Evolutionary conservation across 306 rosid genomes (phyloP), one percentile per base, ranked within the genome.

Genomic region (Casuarina equisetifolia): DNA sequence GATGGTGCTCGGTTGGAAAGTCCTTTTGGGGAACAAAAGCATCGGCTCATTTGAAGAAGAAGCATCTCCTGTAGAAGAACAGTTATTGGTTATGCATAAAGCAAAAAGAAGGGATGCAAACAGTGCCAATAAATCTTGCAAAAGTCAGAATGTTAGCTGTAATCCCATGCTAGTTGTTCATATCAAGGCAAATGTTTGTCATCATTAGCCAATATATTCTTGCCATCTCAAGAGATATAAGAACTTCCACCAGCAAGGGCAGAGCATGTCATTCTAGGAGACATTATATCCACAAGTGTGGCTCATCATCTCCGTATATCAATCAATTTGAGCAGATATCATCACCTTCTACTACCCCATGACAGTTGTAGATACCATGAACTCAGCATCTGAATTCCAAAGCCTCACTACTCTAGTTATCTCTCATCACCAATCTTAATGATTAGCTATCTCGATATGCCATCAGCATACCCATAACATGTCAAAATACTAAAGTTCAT

Each of bases 1-100:
- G 74, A 96, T 85, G 76, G 70, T 40, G 88, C 98, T 96, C 25
- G 99, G 98, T 79, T 96, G 99, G 85, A 88, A 96, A 39, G 94
- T 87, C 86, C 97, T 78, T 83, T 96, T 92, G 4, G 96, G 94
- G 78, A 90, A 90, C 78, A 96, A 85, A 74, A 96, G 79, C 94
- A 96, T 90, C 2, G 94, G 87, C 55, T 92, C 97, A 5, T 87
- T 78, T 59, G 92, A 81, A 15, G 89, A 85, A 82, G 94, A 78
- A 55, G 36, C 77, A 55, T 89, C 84, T 51, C 84, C 97, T 91
- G 88, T 72, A 70, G 70, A 75, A 61, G 3, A 40, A 5, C 4
- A 79, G 19, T 39, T 66, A 1, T 12, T 12, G 8, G 71, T 66
- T 40, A 66, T 17, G 50, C 55, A 40, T 5, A 54, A 58, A 69